Conservation (phyloP, 768 basidiomycete species). For the Rhizopogon sp. region DNA sequence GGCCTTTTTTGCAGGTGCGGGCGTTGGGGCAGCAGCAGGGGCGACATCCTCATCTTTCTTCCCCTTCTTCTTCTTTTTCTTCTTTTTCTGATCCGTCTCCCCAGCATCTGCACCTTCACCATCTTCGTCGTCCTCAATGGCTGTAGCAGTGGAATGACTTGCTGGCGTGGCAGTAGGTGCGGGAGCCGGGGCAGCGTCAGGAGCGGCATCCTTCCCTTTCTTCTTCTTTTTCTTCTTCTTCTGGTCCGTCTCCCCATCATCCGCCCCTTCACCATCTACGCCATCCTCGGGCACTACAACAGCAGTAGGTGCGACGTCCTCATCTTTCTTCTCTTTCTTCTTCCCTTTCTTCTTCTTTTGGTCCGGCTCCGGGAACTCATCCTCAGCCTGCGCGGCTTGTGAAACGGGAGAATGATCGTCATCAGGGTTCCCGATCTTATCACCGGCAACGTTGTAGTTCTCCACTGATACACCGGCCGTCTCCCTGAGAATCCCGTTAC, state of each 20-base stretch:
- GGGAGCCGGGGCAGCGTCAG: constrained; percentile 34
- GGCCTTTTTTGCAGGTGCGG: constrained; percentile 54
- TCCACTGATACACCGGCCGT: constrained; percentile 55
- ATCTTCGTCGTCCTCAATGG: constrained; percentile 58
- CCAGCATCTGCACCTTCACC: constrained; percentile 58
- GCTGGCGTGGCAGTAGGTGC: constrained; percentile 33
- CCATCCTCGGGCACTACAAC: constrained; percentile 28
- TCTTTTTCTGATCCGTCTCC: constrained; percentile 46
- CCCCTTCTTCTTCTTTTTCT: constrained; percentile 80
- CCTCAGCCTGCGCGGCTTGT: constrained; percentile 35
- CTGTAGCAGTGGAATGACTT: constrained; percentile 2
- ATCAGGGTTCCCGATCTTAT: constrained; percentile 33
- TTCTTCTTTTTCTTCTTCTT: constrained; percentile 86
- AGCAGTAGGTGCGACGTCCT: constrained; percentile 29
- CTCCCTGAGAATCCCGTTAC: constrained; percentile 41
- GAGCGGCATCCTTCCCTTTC: constrained; percentile 61
- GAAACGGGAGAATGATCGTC: constrained; percentile 40
- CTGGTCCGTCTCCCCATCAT: constrained; percentile 39
- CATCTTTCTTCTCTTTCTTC: constrained; percentile 60
- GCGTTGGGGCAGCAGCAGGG: constrained; percentile 36
- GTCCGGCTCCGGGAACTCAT: constrained; percentile 3
- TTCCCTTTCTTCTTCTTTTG: constrained; percentile 35
- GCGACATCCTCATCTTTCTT: constrained; percentile 73
- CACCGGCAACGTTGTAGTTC: constrained; percentile 31
- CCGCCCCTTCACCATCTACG: constrained; percentile 45